phyloP scores from a whole-genome alignment of 176 grass and related monocot genomes.

The Typha latifolia region DNA sequence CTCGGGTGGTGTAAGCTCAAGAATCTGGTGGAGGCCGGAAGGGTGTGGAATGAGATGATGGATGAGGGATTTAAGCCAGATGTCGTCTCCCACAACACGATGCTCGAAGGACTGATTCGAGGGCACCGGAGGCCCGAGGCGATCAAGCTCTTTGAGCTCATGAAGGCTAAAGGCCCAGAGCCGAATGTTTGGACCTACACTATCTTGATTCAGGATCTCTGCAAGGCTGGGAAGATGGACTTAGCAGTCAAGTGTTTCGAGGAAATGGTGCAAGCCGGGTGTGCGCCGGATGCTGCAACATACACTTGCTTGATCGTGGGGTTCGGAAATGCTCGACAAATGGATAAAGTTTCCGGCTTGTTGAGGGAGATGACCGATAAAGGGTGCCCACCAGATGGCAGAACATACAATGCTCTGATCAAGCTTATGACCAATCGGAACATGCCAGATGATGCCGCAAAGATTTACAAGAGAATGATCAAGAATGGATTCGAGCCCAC shows the following conservation, averaged over 20 bases:
- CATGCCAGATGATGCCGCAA: slow-evolving; percentile 61
- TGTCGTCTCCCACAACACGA: slow-evolving; percentile 62
- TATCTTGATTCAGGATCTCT: slow-evolving; percentile 58
- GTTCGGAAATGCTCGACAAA: slow-evolving; percentile 61
- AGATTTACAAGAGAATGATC: slow-evolving; percentile 81
- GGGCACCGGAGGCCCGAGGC: slow-evolving; percentile 67
- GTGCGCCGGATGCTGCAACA: slow-evolving; percentile 36
- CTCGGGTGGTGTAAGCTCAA: slow-evolving; percentile 67
- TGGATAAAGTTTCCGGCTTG: slow-evolving; percentile 63
- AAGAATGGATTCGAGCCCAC: slow-evolving; percentile 69
- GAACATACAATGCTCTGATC: slow-evolving; percentile 72
- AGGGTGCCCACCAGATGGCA: slow-evolving; percentile 49
- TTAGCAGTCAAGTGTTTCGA: slow-evolving; percentile 49
- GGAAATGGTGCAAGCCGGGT: slow-evolving; percentile 49
- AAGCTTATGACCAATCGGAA: slow-evolving; percentile 71
- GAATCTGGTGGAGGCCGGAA: slow-evolving; percentile 64
- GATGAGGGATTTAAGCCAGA: slow-evolving; percentile 64
- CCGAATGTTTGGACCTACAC: slow-evolving; percentile 76
- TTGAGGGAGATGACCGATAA: slow-evolving; percentile 57
- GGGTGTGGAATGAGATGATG: slow-evolving; percentile 83
- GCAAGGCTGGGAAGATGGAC: slow-evolving; percentile 81
- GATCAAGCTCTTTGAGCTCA: slow-evolving; percentile 81
- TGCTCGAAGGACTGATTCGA: slow-evolving; percentile 66
- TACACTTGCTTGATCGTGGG: slow-evolving; percentile 85
- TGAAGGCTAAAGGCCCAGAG: slow-evolving; percentile 76